Conservation (phyloP, 345 rosid species). For the Melaleuca quinquenervia region DNA sequence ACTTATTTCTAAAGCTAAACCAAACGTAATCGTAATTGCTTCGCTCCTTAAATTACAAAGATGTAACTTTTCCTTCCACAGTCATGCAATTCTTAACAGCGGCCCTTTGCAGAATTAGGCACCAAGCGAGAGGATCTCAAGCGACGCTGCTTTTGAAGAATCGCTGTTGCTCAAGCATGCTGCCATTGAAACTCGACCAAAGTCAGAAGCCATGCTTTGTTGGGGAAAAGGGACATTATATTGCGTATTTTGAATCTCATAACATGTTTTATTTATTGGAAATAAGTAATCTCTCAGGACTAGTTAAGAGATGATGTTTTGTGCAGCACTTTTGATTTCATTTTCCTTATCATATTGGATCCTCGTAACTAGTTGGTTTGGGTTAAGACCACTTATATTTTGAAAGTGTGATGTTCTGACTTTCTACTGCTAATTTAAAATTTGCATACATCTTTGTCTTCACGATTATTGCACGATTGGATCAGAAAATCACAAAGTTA, state of each 20-base stretch:
- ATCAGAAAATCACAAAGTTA: background rate
- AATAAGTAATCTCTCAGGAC: too few relatives aligned
- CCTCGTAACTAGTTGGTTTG: too few relatives aligned
- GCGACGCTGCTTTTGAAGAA: conserved; percentile 55
- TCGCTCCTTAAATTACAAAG: background rate
- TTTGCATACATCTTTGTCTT: background rate
- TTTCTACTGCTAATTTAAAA: too few relatives aligned
- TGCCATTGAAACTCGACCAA: conserved; percentile 16
- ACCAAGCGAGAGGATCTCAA: conserved; percentile 32
- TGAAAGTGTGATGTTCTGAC: background rate
- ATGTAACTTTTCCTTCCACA: background rate
- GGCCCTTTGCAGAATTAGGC: too few relatives aligned
- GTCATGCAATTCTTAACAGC: background rate
- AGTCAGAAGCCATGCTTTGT: background rate
- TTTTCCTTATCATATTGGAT: too few relatives aligned
- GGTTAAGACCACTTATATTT: too few relatives aligned
- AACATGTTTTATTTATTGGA: too few relatives aligned
- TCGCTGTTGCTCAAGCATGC: conserved; percentile 84
- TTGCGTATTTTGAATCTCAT: background rate
- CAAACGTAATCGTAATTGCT: background rate
- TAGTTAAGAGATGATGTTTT: too few relatives aligned
- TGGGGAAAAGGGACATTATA: background rate
- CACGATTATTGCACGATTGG: background rate
- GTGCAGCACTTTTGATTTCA: too few relatives aligned
- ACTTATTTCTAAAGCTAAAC: too few relatives aligned